Conservation (phyloP, 805 yeast genomes). For the Metschnikowia lunata region DNA sequence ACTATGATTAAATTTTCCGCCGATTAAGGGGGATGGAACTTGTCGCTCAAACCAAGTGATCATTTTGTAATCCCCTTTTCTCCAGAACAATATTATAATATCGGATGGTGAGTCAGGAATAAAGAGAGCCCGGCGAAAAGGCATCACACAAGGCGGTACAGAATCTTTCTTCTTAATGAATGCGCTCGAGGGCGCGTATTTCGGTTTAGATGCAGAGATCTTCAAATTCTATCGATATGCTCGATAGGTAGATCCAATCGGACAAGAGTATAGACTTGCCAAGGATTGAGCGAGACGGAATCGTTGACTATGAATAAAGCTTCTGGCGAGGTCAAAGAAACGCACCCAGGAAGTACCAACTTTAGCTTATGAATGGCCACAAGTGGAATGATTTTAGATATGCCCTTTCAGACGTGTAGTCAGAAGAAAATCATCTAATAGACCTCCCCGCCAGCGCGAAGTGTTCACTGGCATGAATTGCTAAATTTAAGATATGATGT, state of each 20-base stretch:
- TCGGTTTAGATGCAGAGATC: conserved; percentile 37
- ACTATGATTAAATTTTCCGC: no score
- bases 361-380: conserved; percentile 7
- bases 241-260: conserved; percentile 25
- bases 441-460: no score
- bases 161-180: conserved; percentile 29
- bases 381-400: no score
- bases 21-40: not conserved
- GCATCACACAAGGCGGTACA: conserved; percentile 31
- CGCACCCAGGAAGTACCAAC: conserved; percentile 21
- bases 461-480: no score
- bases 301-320: conserved; percentile 35
- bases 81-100: conserved; percentile 8
- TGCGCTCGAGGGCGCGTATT: conserved; percentile 27
- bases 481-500: no score
- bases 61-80: conserved; percentile 11
- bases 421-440: no score
- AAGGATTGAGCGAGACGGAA: conserved; percentile 23
- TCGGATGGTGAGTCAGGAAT: conserved; percentile 14
- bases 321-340: conserved; percentile 39
- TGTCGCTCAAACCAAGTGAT: conserved; percentile 12
- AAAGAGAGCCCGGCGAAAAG: conserved; percentile 32
- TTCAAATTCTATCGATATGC: conserved; percentile 21
- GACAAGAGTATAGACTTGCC: conserved; percentile 36
- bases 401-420: no score